Conservation (phyloP, 1,284 basidiomycete genomes). For the Puccinia horiana region DNA sequence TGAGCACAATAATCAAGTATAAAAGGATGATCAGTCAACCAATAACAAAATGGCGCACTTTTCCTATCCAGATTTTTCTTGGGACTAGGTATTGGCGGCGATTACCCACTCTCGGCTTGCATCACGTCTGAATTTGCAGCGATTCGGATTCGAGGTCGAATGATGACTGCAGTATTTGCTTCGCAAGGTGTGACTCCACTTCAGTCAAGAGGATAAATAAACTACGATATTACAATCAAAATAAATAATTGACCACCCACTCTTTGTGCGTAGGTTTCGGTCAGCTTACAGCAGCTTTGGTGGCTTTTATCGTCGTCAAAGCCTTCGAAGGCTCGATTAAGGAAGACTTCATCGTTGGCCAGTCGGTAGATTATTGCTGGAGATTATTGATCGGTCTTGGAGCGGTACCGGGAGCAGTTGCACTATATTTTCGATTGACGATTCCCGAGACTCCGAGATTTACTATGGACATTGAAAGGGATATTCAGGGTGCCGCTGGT, state of each 20-base stretch:
- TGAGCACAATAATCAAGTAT: not conserved
- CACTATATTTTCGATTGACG: slow-evolving; percentile 63
- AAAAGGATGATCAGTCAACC: not conserved
- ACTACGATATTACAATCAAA: not conserved
- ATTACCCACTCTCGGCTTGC: slow-evolving; percentile 72
- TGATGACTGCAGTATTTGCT: slow-evolving; percentile 62
- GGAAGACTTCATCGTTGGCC: slow-evolving; percentile 60
- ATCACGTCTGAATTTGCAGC: slow-evolving; percentile 72
- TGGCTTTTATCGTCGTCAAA: slow-evolving; percentile 69
- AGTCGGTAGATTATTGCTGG: slow-evolving; percentile 62
- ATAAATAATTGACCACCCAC: not conserved
- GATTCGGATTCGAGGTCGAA: slow-evolving; percentile 70
- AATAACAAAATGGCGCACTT: slow-evolving; percentile 50
- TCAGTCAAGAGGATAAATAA: not conserved
- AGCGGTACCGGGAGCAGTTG: slow-evolving; percentile 60
- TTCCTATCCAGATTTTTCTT: slow-evolving; percentile 51
- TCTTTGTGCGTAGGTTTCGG: slow-evolving; percentile 59
- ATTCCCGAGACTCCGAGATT: slow-evolving; percentile 69
- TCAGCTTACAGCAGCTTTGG: slow-evolving; percentile 70
- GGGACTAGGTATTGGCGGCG: slow-evolving; percentile 68
- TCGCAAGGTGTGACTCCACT: slow-evolving; percentile 13
- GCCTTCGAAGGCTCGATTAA: slow-evolving; percentile 71
- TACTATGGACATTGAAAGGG: slow-evolving; percentile 85
- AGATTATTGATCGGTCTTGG: slow-evolving; percentile 63
- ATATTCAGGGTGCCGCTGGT: slow-evolving; percentile 70